These are phyloP conservation scores for Meredithiella fracta DNA, from an alignment of 2,329 filamentous ascomycete species.

Conservation along the genomic window DNA sequence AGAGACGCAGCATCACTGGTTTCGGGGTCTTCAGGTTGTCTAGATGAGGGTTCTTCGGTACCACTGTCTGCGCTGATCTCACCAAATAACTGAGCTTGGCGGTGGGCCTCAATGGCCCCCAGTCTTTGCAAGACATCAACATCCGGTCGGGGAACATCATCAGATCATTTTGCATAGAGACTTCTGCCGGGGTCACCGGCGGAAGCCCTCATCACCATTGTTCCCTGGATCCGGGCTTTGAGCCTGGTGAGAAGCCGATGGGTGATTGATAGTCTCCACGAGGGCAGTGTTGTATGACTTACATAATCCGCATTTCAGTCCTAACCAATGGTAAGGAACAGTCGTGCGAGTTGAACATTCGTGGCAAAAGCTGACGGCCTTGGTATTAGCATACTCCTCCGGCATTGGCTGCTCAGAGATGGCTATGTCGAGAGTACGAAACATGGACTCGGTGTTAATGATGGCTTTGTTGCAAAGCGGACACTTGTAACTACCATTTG, in stretches of 20 bases:
- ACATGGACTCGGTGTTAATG: constrained; percentile 94
- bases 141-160: constrained; percentile 1
- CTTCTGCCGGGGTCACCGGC: background rate
- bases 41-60: background rate
- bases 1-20: background rate
- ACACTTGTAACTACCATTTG: constrained; percentile 83
- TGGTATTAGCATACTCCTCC: constrained; percentile 58
- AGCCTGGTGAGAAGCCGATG: background rate
- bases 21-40: background rate
- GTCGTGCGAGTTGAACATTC: constrained; percentile 82
- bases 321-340: constrained; percentile 85
- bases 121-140: background rate
- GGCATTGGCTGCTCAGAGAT: constrained; percentile 91
- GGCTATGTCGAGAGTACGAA: constrained; percentile 74
- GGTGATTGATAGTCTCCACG: constrained; percentile 11
- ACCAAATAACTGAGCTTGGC: constrained; percentile 6
- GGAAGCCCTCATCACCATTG: background rate
- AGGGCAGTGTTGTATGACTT: constrained; percentile 50
- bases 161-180: background rate
- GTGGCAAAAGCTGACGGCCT: constrained; percentile 78
- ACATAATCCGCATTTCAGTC: constrained; percentile 68
- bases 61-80: background rate
- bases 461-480: constrained; percentile 92
- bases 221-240: background rate
- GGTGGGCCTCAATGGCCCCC: constrained; percentile 9